A percentile compares a stretch with the other conserved stretches of the same genome.
Evolutionary conservation across 2,329 filamentous ascomycete species (phyloP).

Genomic region (Cladosporium sp.): DNA sequence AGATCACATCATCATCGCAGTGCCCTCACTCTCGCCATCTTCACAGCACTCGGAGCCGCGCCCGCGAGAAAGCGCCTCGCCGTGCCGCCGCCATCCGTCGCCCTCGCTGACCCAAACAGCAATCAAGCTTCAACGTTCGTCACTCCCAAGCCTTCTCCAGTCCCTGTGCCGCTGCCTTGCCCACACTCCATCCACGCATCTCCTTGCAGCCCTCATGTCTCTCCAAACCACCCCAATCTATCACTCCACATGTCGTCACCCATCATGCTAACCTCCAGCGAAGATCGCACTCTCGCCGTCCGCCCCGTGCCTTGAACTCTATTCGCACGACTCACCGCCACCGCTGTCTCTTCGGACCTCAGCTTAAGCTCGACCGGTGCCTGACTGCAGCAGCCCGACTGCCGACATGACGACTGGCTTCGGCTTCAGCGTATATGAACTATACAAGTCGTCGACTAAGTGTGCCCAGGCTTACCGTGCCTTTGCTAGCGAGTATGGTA

Average conservation of each 20-base stretch:
- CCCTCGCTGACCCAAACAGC: background rate
- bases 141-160: background rate
- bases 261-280: slow-evolving; percentile 5
- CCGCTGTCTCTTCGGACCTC: slow-evolving; percentile 7
- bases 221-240: background rate
- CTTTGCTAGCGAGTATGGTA: slow-evolving; percentile 17
- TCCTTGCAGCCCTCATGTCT: background rate
- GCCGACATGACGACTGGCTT: slow-evolving; percentile 13
- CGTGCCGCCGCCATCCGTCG: background rate
- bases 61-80: background rate
- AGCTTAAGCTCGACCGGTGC: background rate
- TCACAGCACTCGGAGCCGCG: background rate
- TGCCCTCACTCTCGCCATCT: background rate
- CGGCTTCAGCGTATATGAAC: slow-evolving; percentile 16
- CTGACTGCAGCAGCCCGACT: background rate
- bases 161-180: background rate
- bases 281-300: slow-evolving; percentile 1
- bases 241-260: slow-evolving; percentile 12
- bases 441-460: slow-evolving; percentile 15
- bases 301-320: slow-evolving; percentile 8
- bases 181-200: background rate
- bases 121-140: slow-evolving; percentile 9
- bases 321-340: slow-evolving; percentile 10
- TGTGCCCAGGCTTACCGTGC: slow-evolving; percentile 17
- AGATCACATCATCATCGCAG: no score